Percentiles rank a stretch among this genome's conserved stretches.
phyloP scores from a whole-genome alignment of 1,139 yeast species.

The Nadsonia starkeyi-henricii region DNA sequence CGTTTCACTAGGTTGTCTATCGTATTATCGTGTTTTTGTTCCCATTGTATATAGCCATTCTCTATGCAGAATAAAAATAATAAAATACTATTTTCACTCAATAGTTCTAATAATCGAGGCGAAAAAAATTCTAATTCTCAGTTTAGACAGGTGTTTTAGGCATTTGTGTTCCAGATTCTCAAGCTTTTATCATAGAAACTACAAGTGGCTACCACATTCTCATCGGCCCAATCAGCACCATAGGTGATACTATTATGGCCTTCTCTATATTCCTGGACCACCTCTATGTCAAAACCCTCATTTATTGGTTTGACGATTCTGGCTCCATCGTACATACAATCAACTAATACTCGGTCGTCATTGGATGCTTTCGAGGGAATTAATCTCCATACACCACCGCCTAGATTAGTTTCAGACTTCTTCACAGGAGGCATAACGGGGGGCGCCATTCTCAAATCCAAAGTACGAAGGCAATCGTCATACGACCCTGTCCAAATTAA shows the following conservation, averaged over 20 bases:
- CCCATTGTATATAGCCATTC: not conserved
- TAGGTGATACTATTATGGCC: slow-evolving; percentile 89
- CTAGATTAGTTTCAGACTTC: slow-evolving; percentile 36
- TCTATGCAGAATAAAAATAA: not conserved
- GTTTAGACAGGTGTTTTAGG: no score
- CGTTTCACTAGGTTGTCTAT: no score
- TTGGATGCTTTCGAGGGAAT: slow-evolving; percentile 40
- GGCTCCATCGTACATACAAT: slow-evolving; percentile 97
- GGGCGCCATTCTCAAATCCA: slow-evolving; percentile 53
- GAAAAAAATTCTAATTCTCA: no score
- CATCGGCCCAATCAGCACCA: slow-evolving; percentile 79
- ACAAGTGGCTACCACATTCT: slow-evolving; percentile 49
- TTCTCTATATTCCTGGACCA: slow-evolving; percentile 39
- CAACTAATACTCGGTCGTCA: slow-evolving; percentile 39
- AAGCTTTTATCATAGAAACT: slow-evolving; percentile 80
- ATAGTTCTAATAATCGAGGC: no score
- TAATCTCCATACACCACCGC: slow-evolving; percentile 94
- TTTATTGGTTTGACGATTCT: slow-evolving; percentile 34
- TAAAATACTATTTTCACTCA: not conserved
- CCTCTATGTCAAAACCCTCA: slow-evolving; percentile 16
- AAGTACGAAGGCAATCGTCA: slow-evolving; percentile 59
- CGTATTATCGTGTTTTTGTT: no score
- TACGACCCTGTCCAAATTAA: slow-evolving; percentile 78
- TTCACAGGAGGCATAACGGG: slow-evolving; percentile 36
- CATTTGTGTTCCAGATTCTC: slow-evolving; percentile 45